Conservation (phyloP, 768 basidiomycete genomes). For the Leccinum imitatum region DNA sequence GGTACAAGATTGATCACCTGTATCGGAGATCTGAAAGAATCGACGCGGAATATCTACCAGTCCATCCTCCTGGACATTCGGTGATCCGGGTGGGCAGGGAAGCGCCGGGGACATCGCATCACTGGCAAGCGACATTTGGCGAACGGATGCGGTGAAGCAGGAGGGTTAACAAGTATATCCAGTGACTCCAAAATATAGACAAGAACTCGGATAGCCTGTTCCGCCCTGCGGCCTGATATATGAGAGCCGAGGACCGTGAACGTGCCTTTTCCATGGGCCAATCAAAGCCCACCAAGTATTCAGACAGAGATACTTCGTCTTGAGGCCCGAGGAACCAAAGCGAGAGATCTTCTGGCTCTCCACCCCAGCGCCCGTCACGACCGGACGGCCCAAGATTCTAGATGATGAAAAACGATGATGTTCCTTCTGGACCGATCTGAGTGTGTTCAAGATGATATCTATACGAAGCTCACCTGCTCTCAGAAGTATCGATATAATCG, state of each 20-base stretch:
- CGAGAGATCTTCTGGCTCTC: background rate
- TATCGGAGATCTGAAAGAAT: conserved; percentile 9
- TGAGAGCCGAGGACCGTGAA: conserved; percentile 1
- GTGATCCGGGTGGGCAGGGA: conserved; percentile 1
- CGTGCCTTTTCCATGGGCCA: background rate
- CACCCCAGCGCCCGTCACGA: background rate
- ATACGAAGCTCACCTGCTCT: background rate
- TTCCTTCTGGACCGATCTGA: background rate
- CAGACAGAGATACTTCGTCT: background rate
- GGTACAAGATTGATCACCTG: background rate
- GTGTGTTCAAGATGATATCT: background rate
- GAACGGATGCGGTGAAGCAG: background rate
- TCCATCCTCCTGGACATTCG: background rate
- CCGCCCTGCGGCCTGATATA: background rate
- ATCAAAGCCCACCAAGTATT: background rate
- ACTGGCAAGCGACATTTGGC: background rate
- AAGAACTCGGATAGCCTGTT: background rate
- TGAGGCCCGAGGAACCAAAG: background rate
- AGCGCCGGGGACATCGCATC: conserved; percentile 19
- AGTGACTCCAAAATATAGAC: background rate
- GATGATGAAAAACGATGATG: background rate
- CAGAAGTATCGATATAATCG: background rate
- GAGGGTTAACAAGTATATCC: conserved; percentile 3
- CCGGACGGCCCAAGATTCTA: background rate
- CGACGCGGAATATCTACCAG: background rate